phyloP scores from a whole-genome alignment of 73 alveolate species.

The Stentor coeruleus region DNA sequence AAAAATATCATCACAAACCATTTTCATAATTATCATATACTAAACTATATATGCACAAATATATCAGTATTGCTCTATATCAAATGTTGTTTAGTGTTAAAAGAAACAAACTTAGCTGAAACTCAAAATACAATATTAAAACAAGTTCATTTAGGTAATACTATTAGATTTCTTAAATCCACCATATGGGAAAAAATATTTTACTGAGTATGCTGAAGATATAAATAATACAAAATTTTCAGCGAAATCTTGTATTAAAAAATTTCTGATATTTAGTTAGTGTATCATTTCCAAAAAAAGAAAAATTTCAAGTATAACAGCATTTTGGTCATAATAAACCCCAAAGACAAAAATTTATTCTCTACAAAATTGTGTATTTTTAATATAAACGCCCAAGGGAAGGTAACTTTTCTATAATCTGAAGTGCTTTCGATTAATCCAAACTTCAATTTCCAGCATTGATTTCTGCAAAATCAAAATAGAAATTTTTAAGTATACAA shows the following conservation, averaged over 20 bases:
- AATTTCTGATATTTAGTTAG: constrained; percentile 54
- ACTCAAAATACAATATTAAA: constrained; percentile 52
- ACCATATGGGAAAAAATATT: constrained; percentile 66
- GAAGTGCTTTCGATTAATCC: constrained; percentile 76
- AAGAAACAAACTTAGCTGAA: constrained; percentile 41
- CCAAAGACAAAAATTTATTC: constrained; percentile 66
- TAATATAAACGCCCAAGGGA: constrained; percentile 91
- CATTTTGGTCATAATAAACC: constrained; percentile 72
- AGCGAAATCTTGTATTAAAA: constrained; percentile 68
- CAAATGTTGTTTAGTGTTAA: constrained; percentile 11
- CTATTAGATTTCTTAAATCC: constrained; percentile 89
- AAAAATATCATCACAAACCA: too few species aligned
- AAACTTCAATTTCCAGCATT: constrained; percentile 70
- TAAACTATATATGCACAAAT: neutral
- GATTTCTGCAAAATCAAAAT: constrained; percentile 84
- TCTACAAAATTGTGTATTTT: constrained; percentile 86
- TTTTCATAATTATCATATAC: too few species aligned
- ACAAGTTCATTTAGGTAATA: constrained; percentile 71
- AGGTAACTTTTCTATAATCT: constrained; percentile 73
- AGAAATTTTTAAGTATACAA: constrained; percentile 90
- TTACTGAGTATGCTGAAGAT: constrained; percentile 72
- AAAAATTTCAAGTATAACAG: constrained; percentile 63
- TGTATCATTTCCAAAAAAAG: constrained; percentile 90
- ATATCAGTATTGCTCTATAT: neutral
- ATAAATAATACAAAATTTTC: constrained; percentile 59